These are phyloP conservation scores for Vitis amurensis DNA, from an alignment of 164 flowering plant genomes.

Conservation along the genomic window DNA sequence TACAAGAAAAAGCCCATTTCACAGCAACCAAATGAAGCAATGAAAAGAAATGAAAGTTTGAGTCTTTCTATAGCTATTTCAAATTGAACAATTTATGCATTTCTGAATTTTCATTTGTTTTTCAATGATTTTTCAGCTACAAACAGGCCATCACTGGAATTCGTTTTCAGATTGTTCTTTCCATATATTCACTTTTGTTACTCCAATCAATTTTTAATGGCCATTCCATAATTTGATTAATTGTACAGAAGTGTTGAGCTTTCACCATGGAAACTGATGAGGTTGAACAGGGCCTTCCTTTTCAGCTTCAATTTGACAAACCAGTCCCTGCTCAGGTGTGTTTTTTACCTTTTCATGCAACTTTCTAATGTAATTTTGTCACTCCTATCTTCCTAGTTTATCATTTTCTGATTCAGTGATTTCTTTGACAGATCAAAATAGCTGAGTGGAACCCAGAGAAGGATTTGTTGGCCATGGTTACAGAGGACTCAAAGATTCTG, in stretches of 20 bases:
- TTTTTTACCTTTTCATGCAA: neutral
- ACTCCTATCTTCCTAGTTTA: neutral
- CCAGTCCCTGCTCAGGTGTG: slow-evolving; percentile 84
- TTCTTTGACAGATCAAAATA: slow-evolving; percentile 52
- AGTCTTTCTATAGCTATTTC: no score
- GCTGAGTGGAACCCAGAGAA: slow-evolving; percentile 99
- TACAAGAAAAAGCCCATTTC: no score
- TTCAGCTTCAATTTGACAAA: slow-evolving; percentile 96
- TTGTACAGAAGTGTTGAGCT: neutral
- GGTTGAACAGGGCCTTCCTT: slow-evolving; percentile 52
- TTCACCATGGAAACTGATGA: slow-evolving; percentile 74
- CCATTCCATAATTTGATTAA: no score
- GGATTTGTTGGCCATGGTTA: slow-evolving; percentile 94
- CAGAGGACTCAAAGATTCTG: slow-evolving; percentile 81
- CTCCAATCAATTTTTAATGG: no score
- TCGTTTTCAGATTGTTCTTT: neutral
- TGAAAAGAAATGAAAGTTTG: no score
- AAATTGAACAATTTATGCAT: no score
- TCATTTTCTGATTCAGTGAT: neutral
- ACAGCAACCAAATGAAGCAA: no score
- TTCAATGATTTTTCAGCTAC: no score
- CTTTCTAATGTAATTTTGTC: neutral
- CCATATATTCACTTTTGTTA: neutral
- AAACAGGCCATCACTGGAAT: no score
- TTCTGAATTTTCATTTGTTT: no score